Evolutionary conservation across 441 rosid genomes (phyloP).

Genomic region (Euphorbia schlechtendalii): DNA sequence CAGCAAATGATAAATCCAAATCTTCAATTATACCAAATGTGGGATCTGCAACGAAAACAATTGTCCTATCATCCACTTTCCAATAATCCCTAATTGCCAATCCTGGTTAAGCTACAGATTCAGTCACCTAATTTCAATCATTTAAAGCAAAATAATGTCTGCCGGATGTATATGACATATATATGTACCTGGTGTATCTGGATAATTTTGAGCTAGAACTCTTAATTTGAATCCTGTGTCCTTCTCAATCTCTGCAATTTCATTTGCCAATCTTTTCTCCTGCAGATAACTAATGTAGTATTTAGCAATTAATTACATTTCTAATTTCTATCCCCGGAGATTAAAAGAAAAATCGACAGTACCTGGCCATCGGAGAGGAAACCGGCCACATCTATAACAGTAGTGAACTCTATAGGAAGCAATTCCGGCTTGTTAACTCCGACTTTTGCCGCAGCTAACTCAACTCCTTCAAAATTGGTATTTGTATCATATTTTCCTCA

Average conservation of each 20-base stretch:
- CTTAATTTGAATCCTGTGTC: slow-evolving; percentile 75
- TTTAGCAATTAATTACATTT: not conserved
- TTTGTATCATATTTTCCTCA: not conserved
- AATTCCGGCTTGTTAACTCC: slow-evolving; percentile 95
- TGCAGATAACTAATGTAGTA: slow-evolving; percentile 22
- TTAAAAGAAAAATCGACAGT: slow-evolving; percentile 11
- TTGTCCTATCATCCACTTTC: slow-evolving; percentile 81
- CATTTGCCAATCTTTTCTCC: slow-evolving; percentile 70
- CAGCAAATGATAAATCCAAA: slow-evolving; percentile 1
- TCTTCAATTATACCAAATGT: slow-evolving; percentile 66
- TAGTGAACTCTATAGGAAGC: slow-evolving; percentile 74
- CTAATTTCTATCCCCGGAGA: slow-evolving; percentile 2
- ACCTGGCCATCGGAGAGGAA: slow-evolving; percentile 96
- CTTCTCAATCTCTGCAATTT: slow-evolving; percentile 61
- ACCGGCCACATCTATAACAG: slow-evolving; percentile 86
- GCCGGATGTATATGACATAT: not conserved
- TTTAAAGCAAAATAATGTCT: not conserved
- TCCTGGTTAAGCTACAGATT: slow-evolving; percentile 36
- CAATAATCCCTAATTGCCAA: slow-evolving; percentile 77
- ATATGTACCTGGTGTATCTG: slow-evolving; percentile 71
- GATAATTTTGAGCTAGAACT: slow-evolving; percentile 85
- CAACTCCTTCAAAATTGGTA: slow-evolving; percentile 36
- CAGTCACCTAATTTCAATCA: not conserved
- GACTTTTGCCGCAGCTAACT: slow-evolving; percentile 61
- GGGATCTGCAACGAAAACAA: slow-evolving; percentile 90